Evolutionary conservation across 306 rosid species (phyloP), one percentile per base, ranked within the genome.

Genomic region (Cajanus cajan): DNA sequence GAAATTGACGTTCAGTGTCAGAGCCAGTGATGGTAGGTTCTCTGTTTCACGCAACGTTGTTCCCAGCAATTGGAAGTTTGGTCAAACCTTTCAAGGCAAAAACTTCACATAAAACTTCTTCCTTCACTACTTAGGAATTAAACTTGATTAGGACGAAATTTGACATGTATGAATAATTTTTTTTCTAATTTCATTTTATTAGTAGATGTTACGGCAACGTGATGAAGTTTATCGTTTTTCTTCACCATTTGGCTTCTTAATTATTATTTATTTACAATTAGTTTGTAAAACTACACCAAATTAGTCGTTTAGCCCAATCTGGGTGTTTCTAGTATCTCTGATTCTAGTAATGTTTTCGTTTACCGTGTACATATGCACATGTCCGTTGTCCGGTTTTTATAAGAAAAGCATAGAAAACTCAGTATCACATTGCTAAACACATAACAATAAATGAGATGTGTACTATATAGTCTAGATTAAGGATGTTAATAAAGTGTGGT

Each of bases 61-160:
- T 68, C 94, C 98, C 22, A 43, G 62, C 7, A 71, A 77, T 68
- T 92, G 98, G 97, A 92, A 88, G 43, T 90, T 90, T 52, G 95
- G 97, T 59, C 92, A 88, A 64, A 90, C 95, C 31, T 90, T 80
- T 33, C 83, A 82, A 64, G 95, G 97, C 83, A 85, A 87, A 76
- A 92, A 92, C 82, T 88, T 90, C 63, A 4, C 1, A 13, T 77
- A 31, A 66, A 16, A 37, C 47, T 64, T 25, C 31, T 67, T 59
- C 25, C 41, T 28, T n/a, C 19, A 5, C 25, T 37, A 4, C 33
- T 45, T 40, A 39, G 48, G 16, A 21, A 4, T 14, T 52, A 18
- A 52, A 0, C 14, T 58, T 15, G 34, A 15, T 28, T 11, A 19
- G n/a, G 64, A 50, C n/a, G 5, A 45, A 41, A 71, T 16, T 25